These are phyloP conservation scores for Arabis hirsuta DNA, from an alignment of 345 rosid species.

Conservation along the genomic window DNA sequence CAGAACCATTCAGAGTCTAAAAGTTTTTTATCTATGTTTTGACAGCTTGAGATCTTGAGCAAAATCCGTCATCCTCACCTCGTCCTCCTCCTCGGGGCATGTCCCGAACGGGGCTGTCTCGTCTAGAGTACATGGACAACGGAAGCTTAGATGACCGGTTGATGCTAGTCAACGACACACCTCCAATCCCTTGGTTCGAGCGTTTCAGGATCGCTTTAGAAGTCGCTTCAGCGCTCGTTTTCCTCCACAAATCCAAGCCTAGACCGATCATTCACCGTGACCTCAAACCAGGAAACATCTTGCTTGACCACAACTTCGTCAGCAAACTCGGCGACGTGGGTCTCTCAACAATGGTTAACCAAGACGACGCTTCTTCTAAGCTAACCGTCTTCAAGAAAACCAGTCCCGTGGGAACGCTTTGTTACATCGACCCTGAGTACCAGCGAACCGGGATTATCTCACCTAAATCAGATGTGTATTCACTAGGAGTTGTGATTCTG, in stretches of 20 bases:
- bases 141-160: constrained; percentile 50
- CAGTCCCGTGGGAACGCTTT: constrained; percentile 81
- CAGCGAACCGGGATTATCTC: constrained; percentile 79
- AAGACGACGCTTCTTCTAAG: constrained; percentile 50
- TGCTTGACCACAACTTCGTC: constrained; percentile 75
- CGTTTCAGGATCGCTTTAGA: constrained; percentile 90
- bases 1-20: background rate
- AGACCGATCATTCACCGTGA: constrained; percentile 84
- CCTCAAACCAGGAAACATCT: constrained; percentile 87
- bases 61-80: constrained; percentile 85
- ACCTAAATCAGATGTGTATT: constrained; percentile 79
- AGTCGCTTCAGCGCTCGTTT: constrained; percentile 79
- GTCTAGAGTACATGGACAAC: constrained; percentile 67
- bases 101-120: constrained; percentile 79
- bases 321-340: constrained; percentile 97
- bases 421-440: constrained; percentile 94
- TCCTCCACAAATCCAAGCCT: constrained; percentile 83
- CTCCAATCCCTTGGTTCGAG: constrained; percentile 82
- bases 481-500: constrained; percentile 77
- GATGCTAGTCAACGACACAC: constrained; percentile 49
- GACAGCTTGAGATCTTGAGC: constrained; percentile 83
- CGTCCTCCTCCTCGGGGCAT: constrained; percentile 92
- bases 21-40: constrained; percentile 31
- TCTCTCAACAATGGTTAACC: constrained; percentile 62
- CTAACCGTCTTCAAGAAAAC: constrained; percentile 56